Evolutionary conservation across 768 basidiomycete species (phyloP), one percentile per base, ranked within the genome.

Genomic region (Dentipellis fragilis): DNA sequence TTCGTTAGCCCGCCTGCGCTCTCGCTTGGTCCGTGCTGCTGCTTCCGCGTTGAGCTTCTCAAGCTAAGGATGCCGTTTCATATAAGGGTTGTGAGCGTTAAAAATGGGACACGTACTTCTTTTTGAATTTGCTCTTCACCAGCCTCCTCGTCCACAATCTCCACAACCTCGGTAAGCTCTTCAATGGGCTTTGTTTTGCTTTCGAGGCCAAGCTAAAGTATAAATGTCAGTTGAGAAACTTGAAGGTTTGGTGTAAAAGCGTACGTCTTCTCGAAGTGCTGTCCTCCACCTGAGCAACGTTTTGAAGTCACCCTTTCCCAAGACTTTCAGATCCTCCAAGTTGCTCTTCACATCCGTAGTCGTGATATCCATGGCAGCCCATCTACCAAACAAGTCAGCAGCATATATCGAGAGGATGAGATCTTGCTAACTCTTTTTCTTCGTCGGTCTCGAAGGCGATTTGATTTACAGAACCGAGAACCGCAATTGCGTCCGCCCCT

Each of bases 271-370:
- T 29, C 96, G 85, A 35, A 98, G 74, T 5, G 83, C 80, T 45
- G 83, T 70, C 51, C 96, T 80, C 95, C 95, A 99, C 72, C 87
- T 97, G 56, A 98, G 75, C 54, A 99, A 72, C 9, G 79, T 65
- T 69, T 97, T 98, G 75, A 99, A 99, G 66, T 99, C 96, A 29
- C 94, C 89, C 72, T 97, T 99, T 36, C 96, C 96, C 36, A 99
- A 73, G 4, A 99, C 96, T 68, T 95, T 97, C 61, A 99, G 76
- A 75, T 99, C 96, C 19, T 85, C 81, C 61, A 85, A 87, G 67
- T 89, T 92, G n/a, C 77, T 75, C 66, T 82, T 80, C 59, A 98
- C 74, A 53, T 98, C 95, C 0, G 75, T 67, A 2, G 87, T 87
- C 19, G 92, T 96, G 55, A 85, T 72, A 50, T 80, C 77, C 51